Conservation (phyloP, 345 rosid species). For the Salix suchowensis region DNA sequence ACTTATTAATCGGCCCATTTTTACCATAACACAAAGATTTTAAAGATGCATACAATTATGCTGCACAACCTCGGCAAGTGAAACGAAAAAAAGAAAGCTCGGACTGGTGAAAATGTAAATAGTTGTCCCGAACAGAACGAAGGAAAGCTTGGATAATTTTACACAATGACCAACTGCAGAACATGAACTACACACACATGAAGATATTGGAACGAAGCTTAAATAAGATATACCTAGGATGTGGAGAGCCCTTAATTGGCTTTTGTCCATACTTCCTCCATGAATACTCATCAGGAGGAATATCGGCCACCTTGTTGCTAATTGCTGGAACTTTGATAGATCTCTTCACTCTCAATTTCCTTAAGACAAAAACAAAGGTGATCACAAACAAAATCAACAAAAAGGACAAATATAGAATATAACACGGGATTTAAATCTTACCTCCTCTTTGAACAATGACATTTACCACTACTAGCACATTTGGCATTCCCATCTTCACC, state of each 20-base stretch:
- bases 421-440: conserved; percentile 2
- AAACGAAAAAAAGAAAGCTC: background rate
- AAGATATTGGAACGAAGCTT: background rate
- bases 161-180: background rate
- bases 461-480: conserved; percentile 55
- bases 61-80: background rate
- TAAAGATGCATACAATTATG: background rate
- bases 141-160: background rate
- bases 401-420: background rate
- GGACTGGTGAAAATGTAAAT: background rate
- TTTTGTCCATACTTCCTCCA: conserved; percentile 90
- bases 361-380: conserved; percentile 8
- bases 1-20: background rate
- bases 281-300: conserved; percentile 79
- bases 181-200: background rate
- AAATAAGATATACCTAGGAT: conserved; percentile 53
- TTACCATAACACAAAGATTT: background rate
- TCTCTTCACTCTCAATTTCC: conserved; percentile 62
- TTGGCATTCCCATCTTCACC: conserved; percentile 61
- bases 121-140: background rate
- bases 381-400: background rate
- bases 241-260: conserved; percentile 80
- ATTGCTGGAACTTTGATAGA: conserved; percentile 83
- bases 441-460: conserved; percentile 83
- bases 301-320: conserved; percentile 77